phyloP scores from a whole-genome alignment of 768 basidiomycete genomes.

The Pleurotus eryngii region DNA sequence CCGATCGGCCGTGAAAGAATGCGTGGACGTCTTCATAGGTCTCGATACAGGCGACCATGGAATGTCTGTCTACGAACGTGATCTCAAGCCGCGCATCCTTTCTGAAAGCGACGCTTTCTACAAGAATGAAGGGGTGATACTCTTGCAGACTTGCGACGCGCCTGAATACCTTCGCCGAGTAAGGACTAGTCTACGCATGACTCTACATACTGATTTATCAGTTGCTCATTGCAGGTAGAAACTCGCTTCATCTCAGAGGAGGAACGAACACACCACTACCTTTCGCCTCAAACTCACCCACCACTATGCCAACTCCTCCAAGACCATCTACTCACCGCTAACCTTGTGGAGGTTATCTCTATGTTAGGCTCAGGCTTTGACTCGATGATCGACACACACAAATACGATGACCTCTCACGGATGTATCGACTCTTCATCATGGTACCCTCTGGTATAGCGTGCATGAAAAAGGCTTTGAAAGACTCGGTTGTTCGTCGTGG shows the following conservation, averaged over 20 bases:
- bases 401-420: constrained; percentile 70
- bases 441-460: constrained; percentile 64
- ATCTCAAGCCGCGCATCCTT: constrained; percentile 82
- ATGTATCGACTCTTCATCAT: constrained; percentile 73
- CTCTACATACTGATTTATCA: constrained; percentile 8
- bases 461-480: constrained; percentile 64
- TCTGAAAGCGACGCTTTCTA: constrained; percentile 80
- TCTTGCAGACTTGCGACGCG: constrained; percentile 75
- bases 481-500: constrained; percentile 73
- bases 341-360: constrained; percentile 69
- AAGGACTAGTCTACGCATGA: constrained; percentile 22
- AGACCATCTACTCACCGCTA: constrained; percentile 70
- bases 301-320: constrained; percentile 77
- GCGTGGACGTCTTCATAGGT: constrained; percentile 78
- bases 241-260: constrained; percentile 79
- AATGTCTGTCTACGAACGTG: constrained; percentile 71
- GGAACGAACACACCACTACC: constrained; percentile 80
- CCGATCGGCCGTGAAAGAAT: constrained; percentile 86
- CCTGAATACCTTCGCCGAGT: constrained; percentile 81
- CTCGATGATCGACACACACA: constrained; percentile 80
- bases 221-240: constrained; percentile 57
- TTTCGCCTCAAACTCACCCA: constrained; percentile 67
- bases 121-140: constrained; percentile 61
- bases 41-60: constrained; percentile 50
- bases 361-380: constrained; percentile 86